These are phyloP conservation scores for Exobasidium rhododendri DNA, from an alignment of 1,284 basidiomycete species.

Conservation along the genomic window DNA sequence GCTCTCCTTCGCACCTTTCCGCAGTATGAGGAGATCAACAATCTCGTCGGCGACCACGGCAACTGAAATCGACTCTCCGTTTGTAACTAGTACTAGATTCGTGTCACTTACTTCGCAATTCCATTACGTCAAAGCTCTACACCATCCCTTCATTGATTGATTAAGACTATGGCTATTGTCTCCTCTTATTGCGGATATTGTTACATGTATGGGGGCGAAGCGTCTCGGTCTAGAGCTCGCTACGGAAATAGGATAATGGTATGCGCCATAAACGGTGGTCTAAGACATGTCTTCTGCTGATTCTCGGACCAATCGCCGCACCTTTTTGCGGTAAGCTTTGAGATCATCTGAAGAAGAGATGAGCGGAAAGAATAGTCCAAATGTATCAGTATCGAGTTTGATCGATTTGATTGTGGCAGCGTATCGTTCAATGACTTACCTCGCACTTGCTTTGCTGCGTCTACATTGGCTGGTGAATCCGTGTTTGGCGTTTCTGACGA, in stretches of 20 bases:
- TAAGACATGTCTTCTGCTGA: conserved; percentile 40
- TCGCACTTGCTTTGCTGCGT: conserved; percentile 63
- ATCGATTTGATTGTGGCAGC: too few species aligned
- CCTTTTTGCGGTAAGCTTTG: conserved; percentile 50
- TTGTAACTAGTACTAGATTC: too few species aligned
- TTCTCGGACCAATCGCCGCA: conserved; percentile 48
- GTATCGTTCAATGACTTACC: too few species aligned
- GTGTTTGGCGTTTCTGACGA: conserved; percentile 88
- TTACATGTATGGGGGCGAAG: neutral
- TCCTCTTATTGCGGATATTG: neutral
- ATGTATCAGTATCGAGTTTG: neutral
- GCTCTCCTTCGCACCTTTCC: too few species aligned
- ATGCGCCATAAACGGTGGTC: conserved; percentile 8
- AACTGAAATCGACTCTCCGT: too few species aligned
- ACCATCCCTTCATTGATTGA: too few species aligned
- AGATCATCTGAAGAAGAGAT: conserved; percentile 34
- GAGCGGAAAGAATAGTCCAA: neutral
- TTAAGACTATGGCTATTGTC: too few species aligned
- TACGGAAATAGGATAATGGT: too few species aligned
- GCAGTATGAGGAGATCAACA: conserved; percentile 5
- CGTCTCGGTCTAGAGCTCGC: too few species aligned
- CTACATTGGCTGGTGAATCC: conserved; percentile 95
- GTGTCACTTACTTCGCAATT: too few species aligned
- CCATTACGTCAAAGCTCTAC: too few species aligned
- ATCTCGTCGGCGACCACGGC: neutral